phyloP scores from a whole-genome alignment of 805 yeast species.

The Monosporozyma aerobia region DNA sequence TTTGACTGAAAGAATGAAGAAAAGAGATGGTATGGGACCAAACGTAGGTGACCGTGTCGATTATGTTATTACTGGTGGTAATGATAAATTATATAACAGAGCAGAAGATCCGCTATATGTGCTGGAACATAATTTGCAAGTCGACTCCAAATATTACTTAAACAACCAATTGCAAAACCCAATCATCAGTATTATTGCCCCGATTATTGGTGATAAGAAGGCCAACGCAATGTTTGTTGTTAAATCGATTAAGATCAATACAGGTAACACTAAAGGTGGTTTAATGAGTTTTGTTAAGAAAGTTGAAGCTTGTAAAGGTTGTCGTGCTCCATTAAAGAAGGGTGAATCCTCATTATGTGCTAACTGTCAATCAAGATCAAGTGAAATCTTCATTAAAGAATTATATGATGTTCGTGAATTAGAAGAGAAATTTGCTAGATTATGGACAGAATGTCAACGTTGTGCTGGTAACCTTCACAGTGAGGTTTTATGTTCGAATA shows the following conservation, averaged over 20 bases:
- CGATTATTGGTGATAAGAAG: slow-evolving; percentile 78
- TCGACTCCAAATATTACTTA: slow-evolving; percentile 87
- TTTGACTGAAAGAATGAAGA: slow-evolving; percentile 88
- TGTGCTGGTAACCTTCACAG: slow-evolving; percentile 95
- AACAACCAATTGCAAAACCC: slow-evolving; percentile 93
- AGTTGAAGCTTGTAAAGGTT: slow-evolving; percentile 79
- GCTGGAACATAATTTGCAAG: slow-evolving; percentile 82
- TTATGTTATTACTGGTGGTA: slow-evolving; percentile 81
- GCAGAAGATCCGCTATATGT: slow-evolving; percentile 96
- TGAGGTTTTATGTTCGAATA: slow-evolving; percentile 89
- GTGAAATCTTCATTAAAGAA: slow-evolving; percentile 73
- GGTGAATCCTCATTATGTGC: slow-evolving; percentile 71
- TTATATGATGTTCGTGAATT: slow-evolving; percentile 69
- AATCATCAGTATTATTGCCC: slow-evolving; percentile 84
- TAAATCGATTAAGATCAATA: slow-evolving; percentile 33
- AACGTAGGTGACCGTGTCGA: slow-evolving; percentile 97
- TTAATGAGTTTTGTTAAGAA: slow-evolving; percentile 86
- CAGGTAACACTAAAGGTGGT: slow-evolving; percentile 70
- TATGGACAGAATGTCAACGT: slow-evolving; percentile 98
- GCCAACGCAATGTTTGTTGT: slow-evolving; percentile 72
- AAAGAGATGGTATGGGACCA: slow-evolving; percentile 97
- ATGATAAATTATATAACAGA: slow-evolving; percentile 81
- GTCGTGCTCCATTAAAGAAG: slow-evolving; percentile 66
- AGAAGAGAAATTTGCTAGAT: slow-evolving; percentile 72
- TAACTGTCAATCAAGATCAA: slow-evolving; percentile 64